Evolutionary conservation across 164 flowering plant species (phyloP), one percentile per base, ranked within the genome.

Genomic region (Tinospora cordifolia): DNA sequence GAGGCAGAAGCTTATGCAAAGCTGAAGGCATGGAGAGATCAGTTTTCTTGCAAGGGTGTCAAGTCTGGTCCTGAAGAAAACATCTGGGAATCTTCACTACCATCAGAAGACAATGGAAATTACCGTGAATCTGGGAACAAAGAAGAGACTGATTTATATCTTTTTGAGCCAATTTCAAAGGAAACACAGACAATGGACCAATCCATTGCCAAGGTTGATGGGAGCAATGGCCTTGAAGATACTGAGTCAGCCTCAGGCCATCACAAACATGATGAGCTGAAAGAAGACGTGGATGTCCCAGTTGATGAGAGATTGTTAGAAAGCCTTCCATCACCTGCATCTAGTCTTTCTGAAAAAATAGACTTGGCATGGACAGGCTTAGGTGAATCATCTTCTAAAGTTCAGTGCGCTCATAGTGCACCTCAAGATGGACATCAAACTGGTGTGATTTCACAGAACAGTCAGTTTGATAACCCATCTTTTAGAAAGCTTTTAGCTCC

Each of bases 351-450:
- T 17, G 97, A 95, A 68, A 83, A 85, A 81, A 95, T 95, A 68
- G 98, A 95, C 76, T 90, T 85, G 66, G 94, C 89, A 30, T 95
- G 98, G 99, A 87, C 88, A 2, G 99, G 99, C 39, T 78, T 83
- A 15, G 84, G 80, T 40, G 83, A 75, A 44, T 78, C 59, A 70
- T 49, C 75, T 17, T 17, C 44, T 36, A 82, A 77, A 62, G 63
- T 71, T 75, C 82, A 73, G 49, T 75, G 62, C 63, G 38, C 40
- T 21, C 67, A 62, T 65, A 21, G 39, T 0, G 49, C 64, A 62
- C 75, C 74, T 30, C 67, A 72, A 72, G 84, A 76, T 71, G 79
- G 72, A 36, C 26, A 66, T 46, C 71, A 77, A 71, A 63, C 73
- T 74, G 80, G 74, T 46, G 62, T 74, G 34, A 73, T 62, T 64